Conservation (phyloP, 73 alveolate genomes). For the Stentor roeselii region DNA sequence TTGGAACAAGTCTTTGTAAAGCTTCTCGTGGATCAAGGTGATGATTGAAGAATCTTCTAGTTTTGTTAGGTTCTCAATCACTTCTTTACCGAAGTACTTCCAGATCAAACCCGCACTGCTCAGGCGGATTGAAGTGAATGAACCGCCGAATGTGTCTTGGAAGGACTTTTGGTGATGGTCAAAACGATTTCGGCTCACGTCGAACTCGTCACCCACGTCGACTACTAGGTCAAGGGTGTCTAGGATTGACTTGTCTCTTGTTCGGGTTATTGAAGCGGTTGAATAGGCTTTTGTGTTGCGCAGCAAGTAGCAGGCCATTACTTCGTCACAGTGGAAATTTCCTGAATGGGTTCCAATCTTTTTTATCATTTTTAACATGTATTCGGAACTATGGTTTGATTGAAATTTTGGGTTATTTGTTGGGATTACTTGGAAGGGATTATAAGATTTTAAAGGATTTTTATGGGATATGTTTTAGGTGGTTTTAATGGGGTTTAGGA, state of each 20-base stretch:
- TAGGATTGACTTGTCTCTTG: slow-evolving; percentile 75
- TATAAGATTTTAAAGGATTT: no score
- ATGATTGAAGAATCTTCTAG: slow-evolving; percentile 36
- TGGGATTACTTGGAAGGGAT: no score
- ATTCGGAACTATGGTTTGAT: no score
- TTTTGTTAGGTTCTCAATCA: slow-evolving; percentile 43
- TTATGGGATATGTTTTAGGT: no score
- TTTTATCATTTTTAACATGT: no score
- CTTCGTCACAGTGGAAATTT: slow-evolving; percentile 86
- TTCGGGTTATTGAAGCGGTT: slow-evolving; percentile 62
- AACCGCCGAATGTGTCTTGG: slow-evolving; percentile 46
- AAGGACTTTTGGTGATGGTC: slow-evolving; percentile 88
- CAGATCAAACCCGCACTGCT: slow-evolving; percentile 84
- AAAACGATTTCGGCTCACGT: slow-evolving; percentile 58
- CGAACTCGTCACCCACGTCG: slow-evolving; percentile 84
- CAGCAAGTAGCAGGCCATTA: slow-evolving; percentile 67
- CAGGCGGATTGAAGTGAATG: slow-evolving; percentile 48
- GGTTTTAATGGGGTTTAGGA: no score
- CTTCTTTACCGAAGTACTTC: slow-evolving; percentile 83
- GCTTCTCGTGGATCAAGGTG: slow-evolving; percentile 35
- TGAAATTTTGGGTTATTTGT: no score
- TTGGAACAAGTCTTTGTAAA: slow-evolving; percentile 56
- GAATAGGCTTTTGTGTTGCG: slow-evolving; percentile 42
- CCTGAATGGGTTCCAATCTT: slow-evolving; percentile 80
- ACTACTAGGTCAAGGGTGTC: slow-evolving; percentile 65